Percentiles rank a stretch among this genome's conserved stretches.
phyloP scores from a whole-genome alignment of 305 asterid genomes.

The Plantago rigida region DNA sequence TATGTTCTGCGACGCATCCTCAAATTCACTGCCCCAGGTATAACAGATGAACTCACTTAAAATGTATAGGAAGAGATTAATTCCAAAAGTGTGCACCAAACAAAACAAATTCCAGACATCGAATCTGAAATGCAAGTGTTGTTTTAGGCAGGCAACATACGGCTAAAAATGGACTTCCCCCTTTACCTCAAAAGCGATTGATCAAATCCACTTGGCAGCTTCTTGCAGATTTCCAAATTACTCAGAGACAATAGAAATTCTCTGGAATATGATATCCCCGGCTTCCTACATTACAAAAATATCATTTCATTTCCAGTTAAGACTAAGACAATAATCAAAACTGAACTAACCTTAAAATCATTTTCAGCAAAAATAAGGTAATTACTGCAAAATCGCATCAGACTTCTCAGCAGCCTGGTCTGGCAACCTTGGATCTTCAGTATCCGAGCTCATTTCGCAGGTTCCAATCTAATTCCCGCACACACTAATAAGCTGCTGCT shows the following conservation, averaged over 20 bases:
- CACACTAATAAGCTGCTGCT: constrained; percentile 17
- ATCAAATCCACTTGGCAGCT: constrained; percentile 59
- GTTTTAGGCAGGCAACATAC: background rate
- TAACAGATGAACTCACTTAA: constrained; percentile 28
- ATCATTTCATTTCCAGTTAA: constrained; percentile 15
- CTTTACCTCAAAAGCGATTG: constrained; percentile 51
- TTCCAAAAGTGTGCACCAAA: constrained; percentile 18
- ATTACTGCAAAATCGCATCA: constrained; percentile 33
- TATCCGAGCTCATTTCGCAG: constrained; percentile 40
- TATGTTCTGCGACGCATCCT: constrained; percentile 39
- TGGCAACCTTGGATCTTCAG: constrained; percentile 33
- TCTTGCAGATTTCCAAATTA: constrained; percentile 65
- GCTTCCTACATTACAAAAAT: constrained; percentile 50
- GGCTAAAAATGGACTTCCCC: constrained; percentile 16
- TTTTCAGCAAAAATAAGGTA: background rate
- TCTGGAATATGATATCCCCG: constrained; percentile 48
- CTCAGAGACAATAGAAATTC: constrained; percentile 63
- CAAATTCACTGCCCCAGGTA: constrained; percentile 53
- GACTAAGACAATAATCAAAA: constrained; percentile 18
- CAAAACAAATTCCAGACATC: constrained; percentile 7
- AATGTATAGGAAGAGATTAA: constrained; percentile 16
- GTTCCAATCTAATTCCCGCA: constrained; percentile 7
- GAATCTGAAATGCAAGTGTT: background rate
- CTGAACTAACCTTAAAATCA: constrained; percentile 11
- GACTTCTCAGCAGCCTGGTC: constrained; percentile 28